A percentile compares a stretch with the other conserved stretches of the same genome.
phyloP scores from a whole-genome alignment of 345 rosid genomes.

The Erysimum cheiranthoides region DNA sequence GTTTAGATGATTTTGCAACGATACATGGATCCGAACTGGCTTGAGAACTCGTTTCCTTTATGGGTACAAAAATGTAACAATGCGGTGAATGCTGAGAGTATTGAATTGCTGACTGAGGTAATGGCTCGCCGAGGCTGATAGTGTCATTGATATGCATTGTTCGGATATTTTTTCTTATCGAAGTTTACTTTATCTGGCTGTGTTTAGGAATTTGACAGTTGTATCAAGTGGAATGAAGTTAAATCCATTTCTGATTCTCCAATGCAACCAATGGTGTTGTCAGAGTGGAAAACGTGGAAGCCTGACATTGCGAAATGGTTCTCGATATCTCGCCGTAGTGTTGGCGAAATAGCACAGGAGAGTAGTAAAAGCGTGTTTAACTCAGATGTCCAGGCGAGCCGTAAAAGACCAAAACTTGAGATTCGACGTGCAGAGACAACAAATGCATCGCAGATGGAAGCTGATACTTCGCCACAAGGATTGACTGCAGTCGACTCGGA shows the following conservation, averaged over 20 bases:
- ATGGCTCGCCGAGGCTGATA: background rate
- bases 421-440: constrained; percentile 84
- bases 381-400: constrained; percentile 58
- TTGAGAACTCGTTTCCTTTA: constrained; percentile 55
- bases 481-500: constrained; percentile 60
- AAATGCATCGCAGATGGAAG: constrained; percentile 63
- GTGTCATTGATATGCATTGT: background rate
- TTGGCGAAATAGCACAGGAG: constrained; percentile 54
- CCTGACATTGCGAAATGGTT: constrained; percentile 88
- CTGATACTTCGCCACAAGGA: constrained; percentile 51
- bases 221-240: constrained; percentile 83
- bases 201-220: constrained; percentile 77
- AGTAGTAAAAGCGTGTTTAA: constrained; percentile 52
- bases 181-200: constrained; percentile 11
- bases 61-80: constrained; percentile 76
- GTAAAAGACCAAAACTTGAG: constrained; percentile 93
- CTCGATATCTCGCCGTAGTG: constrained; percentile 59
- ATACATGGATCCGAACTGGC: constrained; percentile 75
- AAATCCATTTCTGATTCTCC: constrained; percentile 70
- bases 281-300: constrained; percentile 99
- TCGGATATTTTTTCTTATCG: background rate
- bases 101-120: constrained; percentile 93
- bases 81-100: constrained; percentile 77
- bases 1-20: constrained; percentile 77
- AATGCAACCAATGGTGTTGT: constrained; percentile 66